A percentile compares a stretch with the other conserved stretches of the same genome.
phyloP scores from a whole-genome alignment of 2,329 filamentous ascomycete species.

The Emergomyces orientalis region DNA sequence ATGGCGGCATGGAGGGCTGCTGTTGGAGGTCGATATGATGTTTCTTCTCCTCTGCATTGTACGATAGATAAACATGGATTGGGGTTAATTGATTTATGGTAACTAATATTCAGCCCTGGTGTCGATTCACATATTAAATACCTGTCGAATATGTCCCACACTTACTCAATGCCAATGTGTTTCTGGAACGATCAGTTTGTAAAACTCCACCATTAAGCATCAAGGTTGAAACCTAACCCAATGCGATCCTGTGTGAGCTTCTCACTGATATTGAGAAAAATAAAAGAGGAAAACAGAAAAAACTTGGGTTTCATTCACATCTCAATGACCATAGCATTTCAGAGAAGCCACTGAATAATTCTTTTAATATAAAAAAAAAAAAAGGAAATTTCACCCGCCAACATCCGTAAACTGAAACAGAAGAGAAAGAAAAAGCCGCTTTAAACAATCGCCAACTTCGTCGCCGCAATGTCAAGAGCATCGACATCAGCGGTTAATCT shows the following conservation, averaged over 20 bases:
- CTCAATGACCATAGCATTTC: slow-evolving; percentile 8
- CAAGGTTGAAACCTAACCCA: background rate
- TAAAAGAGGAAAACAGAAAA: background rate
- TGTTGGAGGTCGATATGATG: background rate
- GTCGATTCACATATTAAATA: background rate
- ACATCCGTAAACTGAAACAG: slow-evolving; percentile 3
- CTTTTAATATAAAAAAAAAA: slow-evolving; percentile 1
- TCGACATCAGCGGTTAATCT: slow-evolving; percentile 94
- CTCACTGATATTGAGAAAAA: background rate
- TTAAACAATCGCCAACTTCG: slow-evolving; percentile 98
- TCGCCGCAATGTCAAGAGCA: slow-evolving; percentile 97
- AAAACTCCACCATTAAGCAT: background rate
- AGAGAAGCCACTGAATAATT: slow-evolving; percentile 3
- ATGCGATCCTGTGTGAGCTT: background rate
- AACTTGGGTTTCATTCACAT: slow-evolving; percentile 8
- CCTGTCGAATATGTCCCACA: background rate
- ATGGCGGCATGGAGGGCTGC: background rate
- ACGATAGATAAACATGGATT: background rate
- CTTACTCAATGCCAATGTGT: background rate
- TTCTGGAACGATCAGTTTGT: background rate
- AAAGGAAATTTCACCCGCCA: slow-evolving; percentile 5
- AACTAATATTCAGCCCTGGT: background rate
- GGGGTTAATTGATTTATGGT: background rate
- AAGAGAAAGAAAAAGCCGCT: slow-evolving; percentile 10
- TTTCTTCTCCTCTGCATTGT: background rate